Conservation (phyloP, 768 basidiomycete genomes). For the Rhodotorula sphaerocarpa region DNA sequence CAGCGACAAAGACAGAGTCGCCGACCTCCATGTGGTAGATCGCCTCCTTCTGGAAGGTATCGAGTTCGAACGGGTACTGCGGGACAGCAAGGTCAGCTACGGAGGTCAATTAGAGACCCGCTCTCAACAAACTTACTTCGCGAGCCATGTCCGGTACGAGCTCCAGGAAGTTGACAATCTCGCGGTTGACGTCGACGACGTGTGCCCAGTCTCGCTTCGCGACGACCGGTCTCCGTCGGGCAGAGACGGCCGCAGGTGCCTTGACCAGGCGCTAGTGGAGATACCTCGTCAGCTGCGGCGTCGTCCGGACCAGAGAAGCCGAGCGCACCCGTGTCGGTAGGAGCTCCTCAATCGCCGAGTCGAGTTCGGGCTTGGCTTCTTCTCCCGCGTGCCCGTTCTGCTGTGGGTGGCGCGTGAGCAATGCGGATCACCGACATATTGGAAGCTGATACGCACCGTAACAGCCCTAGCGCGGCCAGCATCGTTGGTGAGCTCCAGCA, state of each 20-base stretch:
- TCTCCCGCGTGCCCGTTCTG: background rate
- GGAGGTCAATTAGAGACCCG: background rate
- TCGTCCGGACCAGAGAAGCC: background rate
- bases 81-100: background rate
- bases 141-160: slow-evolving; percentile 96
- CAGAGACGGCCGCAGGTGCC: slow-evolving; percentile 21
- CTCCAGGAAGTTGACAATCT: slow-evolving; percentile 77
- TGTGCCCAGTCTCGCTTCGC: slow-evolving; percentile 96
- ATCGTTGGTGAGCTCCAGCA: slow-evolving; percentile 31
- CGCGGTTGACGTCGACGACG: slow-evolving; percentile 84
- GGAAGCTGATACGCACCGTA: background rate
- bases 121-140: slow-evolving; percentile 51
- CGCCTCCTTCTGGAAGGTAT: slow-evolving; percentile 97
- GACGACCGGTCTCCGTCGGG: slow-evolving; percentile 44
- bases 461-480: background rate
- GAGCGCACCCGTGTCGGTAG: slow-evolving; percentile 50
- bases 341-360: slow-evolving; percentile 66
- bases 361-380: slow-evolving; percentile 43
- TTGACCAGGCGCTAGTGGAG: slow-evolving; percentile 40
- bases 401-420: too few species aligned
- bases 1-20: slow-evolving; percentile 98
- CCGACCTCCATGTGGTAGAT: slow-evolving; percentile 96
- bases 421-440: too few species aligned
- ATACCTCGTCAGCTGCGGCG: slow-evolving; percentile 46
- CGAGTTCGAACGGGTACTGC: slow-evolving; percentile 96